These are phyloP conservation scores for Boletus eberwhitei DNA, from an alignment of 768 basidiomycete species.

Conservation along the genomic window DNA sequence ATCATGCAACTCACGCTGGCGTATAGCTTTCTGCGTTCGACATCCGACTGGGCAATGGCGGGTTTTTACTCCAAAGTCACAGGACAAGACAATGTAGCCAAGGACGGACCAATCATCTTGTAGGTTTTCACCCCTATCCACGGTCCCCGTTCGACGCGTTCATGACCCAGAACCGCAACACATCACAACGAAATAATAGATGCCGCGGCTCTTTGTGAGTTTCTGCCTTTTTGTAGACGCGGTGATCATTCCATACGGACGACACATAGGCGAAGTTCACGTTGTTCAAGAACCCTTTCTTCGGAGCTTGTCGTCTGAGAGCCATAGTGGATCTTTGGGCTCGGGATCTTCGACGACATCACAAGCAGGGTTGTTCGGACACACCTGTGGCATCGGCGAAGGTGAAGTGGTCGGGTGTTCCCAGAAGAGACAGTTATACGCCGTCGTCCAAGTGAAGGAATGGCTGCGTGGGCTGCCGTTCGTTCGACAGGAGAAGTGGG, in stretches of 20 bases:
- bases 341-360: background rate
- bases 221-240: slow-evolving; percentile 27
- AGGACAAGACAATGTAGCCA: slow-evolving; percentile 51
- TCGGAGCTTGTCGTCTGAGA: slow-evolving; percentile 53
- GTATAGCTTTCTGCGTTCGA: slow-evolving; percentile 55
- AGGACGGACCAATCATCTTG: slow-evolving; percentile 59
- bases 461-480: no score
- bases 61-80: slow-evolving; percentile 65
- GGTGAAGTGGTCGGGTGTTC: slow-evolving; percentile 65
- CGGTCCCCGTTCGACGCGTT: background rate
- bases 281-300: slow-evolving; percentile 58
- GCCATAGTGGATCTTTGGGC: background rate
- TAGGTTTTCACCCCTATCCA: slow-evolving; percentile 27
- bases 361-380: slow-evolving; percentile 49
- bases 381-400: slow-evolving; percentile 50
- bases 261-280: slow-evolving; percentile 66
- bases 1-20: slow-evolving; percentile 49
- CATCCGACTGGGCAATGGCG: slow-evolving; percentile 58
- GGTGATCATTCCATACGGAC: slow-evolving; percentile 55
- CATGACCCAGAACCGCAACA: slow-evolving; percentile 44
- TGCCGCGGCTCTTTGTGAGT: slow-evolving; percentile 42
- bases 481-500: no score
- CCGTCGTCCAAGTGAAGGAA: slow-evolving; percentile 50
- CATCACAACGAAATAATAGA: slow-evolving; percentile 74
- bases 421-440: slow-evolving; percentile 61